Percentiles rank a stretch among this genome's conserved stretches.
Evolutionary conservation across 768 basidiomycete species (phyloP).

Genomic region (Obba rivulosa): DNA sequence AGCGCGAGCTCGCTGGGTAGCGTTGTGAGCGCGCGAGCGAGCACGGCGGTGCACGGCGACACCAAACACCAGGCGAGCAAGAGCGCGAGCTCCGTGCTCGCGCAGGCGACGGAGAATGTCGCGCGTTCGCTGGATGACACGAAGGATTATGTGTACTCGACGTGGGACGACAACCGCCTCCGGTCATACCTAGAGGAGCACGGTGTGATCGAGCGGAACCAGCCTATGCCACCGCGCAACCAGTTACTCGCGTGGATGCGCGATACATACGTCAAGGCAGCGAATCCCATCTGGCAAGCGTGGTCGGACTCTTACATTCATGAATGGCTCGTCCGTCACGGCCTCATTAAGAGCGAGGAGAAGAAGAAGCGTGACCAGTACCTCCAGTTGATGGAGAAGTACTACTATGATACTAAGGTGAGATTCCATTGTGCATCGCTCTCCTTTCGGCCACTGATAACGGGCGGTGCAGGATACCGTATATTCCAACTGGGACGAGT

Average conservation of each 20-base stretch:
- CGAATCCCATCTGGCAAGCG: conserved; percentile 68
- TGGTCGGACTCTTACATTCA: conserved; percentile 87
- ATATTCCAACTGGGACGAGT: conserved; percentile 72
- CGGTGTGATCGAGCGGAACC: conserved; percentile 62
- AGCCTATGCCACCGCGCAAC: conserved; percentile 48
- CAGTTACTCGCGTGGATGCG: conserved; percentile 69
- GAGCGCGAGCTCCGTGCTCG: conserved; percentile 28
- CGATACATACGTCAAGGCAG: conserved; percentile 55
- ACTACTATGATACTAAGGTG: conserved; percentile 54
- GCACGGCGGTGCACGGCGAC: conserved; percentile 36
- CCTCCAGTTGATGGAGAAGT: conserved; percentile 62
- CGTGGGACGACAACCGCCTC: conserved; percentile 76
- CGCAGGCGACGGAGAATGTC: conserved; percentile 51
- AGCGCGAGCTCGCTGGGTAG: conserved; percentile 41
- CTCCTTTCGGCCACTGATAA: neutral
- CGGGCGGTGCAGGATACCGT: conserved; percentile 35
- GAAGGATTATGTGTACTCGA: conserved; percentile 85
- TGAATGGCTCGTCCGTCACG: conserved; percentile 79
- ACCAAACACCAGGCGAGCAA: conserved; percentile 32
- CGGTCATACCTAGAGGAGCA: conserved; percentile 70
- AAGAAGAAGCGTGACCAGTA: conserved; percentile 59
- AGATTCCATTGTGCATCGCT: neutral
- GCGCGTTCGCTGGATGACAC: conserved; percentile 55
- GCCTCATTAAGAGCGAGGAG: conserved; percentile 59
- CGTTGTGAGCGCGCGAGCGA: conserved; percentile 13